phyloP scores from a whole-genome alignment of 2,329 filamentous ascomycete genomes.

The Trichophyton rubrum region DNA sequence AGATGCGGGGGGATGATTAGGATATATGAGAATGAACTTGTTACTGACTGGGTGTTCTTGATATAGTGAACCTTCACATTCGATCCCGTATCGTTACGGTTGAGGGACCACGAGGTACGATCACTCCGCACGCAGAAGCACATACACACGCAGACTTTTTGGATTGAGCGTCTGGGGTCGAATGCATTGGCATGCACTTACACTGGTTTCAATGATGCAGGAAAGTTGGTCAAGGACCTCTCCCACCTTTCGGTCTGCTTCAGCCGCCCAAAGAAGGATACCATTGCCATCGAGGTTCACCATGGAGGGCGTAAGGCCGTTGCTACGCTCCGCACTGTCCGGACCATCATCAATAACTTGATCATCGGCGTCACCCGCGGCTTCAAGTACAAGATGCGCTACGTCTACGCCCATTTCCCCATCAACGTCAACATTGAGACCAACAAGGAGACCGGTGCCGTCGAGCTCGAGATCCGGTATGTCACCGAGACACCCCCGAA shows the following conservation, averaged over 20 bases:
- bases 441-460: conserved; percentile 78
- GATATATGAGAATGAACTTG: not conserved
- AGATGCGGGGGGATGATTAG: not conserved
- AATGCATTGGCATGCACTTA: not conserved
- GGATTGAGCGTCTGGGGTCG: too few species aligned
- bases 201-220: conserved; percentile 32
- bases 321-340: conserved; percentile 94
- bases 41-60: conserved; percentile 17
- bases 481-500: conserved; percentile 18
- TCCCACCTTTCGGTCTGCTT: conserved; percentile 95
- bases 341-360: conserved; percentile 96
- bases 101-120: conserved; percentile 81
- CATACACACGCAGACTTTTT: not conserved
- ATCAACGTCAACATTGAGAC: conserved; percentile 99
- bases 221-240: conserved; percentile 95
- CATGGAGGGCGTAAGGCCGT: conserved; percentile 97
- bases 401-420: conserved; percentile 99
- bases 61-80: conserved; percentile 89
- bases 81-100: conserved; percentile 94
- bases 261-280: conserved; percentile 68
- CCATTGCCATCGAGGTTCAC: conserved; percentile 96
- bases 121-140: not conserved
- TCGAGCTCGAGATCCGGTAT: conserved; percentile 94
- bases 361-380: conserved; percentile 97
- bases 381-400: conserved; percentile 99